Evolutionary conservation across 805 yeast genomes (phyloP).

Genomic region (Teunomyces tritomae): DNA sequence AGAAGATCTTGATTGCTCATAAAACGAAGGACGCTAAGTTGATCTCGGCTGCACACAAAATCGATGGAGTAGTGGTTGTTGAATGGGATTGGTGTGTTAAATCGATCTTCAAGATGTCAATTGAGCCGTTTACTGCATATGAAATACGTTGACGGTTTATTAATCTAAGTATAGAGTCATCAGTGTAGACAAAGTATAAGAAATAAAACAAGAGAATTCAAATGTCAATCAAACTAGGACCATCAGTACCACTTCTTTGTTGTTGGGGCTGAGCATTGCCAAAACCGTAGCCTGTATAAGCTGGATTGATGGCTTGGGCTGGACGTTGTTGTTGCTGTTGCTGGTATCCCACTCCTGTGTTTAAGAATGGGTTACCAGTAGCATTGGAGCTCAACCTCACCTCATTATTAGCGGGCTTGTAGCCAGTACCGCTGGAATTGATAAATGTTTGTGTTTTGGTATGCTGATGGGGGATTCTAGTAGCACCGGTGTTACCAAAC

Average conservation of each 20-base stretch:
- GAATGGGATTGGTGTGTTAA: conserved; percentile 68
- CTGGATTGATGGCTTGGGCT: conserved; percentile 57
- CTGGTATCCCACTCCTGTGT: conserved; percentile 52
- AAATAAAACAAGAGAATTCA: conserved; percentile 11
- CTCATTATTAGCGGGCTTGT: conserved; percentile 45
- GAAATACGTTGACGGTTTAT: conserved; percentile 5
- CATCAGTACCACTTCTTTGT: conserved; percentile 29
- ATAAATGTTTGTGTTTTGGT: conserved; percentile 78
- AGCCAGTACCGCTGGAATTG: conserved; percentile 87
- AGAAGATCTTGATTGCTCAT: conserved; percentile 27
- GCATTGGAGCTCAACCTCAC: conserved; percentile 34
- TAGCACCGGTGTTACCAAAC: conserved; percentile 81
- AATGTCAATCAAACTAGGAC: conserved; percentile 48
- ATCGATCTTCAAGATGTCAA: conserved; percentile 49
- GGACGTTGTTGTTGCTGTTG: conserved; percentile 16
- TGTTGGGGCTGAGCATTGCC: conserved; percentile 62
- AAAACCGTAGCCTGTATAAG: conserved; percentile 92
- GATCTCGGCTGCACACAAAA: conserved; percentile 19
- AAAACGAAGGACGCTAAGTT: conserved; percentile 36
- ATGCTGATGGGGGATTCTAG: conserved; percentile 89
- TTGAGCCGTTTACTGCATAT: conserved; percentile 22
- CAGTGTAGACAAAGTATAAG: background rate
- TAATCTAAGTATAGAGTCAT: background rate
- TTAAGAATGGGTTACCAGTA: conserved; percentile 59
- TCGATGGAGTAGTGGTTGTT: conserved; percentile 32